Percentiles rank a stretch among this genome's conserved stretches.
These are phyloP conservation scores for Flaveria floridana DNA, from an alignment of 140 eudicot genomes.

Conservation along the genomic window DNA sequence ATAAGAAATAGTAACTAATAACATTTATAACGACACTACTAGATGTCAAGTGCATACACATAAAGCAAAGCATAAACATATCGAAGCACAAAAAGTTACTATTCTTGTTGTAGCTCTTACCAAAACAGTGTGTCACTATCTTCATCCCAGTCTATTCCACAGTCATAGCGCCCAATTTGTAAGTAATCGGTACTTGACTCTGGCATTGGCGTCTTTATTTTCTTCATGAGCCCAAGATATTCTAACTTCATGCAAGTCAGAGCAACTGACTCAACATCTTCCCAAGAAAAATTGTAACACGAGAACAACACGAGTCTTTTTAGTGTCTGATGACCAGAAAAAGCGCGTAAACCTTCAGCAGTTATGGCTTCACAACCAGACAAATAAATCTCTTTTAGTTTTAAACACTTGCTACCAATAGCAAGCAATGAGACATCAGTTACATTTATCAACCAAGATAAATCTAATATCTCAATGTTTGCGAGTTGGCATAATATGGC, in stretches of 20 bases:
- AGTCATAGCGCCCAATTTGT: not conserved
- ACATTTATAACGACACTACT: too few relatives aligned
- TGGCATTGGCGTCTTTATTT: conserved; percentile 4
- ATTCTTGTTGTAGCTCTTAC: not conserved
- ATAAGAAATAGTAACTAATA: not conserved
- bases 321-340: conserved; percentile 15
- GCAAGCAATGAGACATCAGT: conserved; percentile 18
- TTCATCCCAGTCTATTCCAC: conserved; percentile 10
- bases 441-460: conserved; percentile 24
- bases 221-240: conserved; percentile 17
- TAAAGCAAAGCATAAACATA: not conserved
- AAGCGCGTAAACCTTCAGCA: conserved; percentile 22
- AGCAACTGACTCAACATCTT: conserved; percentile 22
- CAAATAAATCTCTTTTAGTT: conserved; percentile 7
- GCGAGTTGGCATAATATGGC: not conserved
- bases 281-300: conserved; percentile 22
- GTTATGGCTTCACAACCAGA: conserved; percentile 28
- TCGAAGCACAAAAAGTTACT: not conserved
- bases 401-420: conserved; percentile 16
- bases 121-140: not conserved
- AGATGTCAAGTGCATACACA: too few relatives aligned
- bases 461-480: conserved; percentile 6
- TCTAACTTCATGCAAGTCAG: not conserved
- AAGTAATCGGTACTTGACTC: not conserved
- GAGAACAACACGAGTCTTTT: conserved; percentile 13